Conservation (phyloP, 306 rosid genomes). For the Herpetospermum pedunculosum region DNA sequence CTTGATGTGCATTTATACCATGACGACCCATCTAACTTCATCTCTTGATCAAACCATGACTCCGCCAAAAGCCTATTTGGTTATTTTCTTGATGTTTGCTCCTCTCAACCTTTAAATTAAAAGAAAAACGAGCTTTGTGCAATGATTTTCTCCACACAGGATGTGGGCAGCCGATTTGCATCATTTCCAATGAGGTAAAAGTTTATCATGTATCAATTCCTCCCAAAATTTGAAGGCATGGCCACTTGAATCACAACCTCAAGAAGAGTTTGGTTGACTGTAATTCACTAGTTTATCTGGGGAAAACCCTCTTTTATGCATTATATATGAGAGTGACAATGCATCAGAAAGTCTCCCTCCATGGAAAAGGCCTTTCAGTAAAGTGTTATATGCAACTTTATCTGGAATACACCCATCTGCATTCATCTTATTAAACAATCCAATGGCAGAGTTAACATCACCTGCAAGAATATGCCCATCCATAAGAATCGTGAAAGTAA, state of each 20-base stretch:
- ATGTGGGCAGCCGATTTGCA: not conserved
- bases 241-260: not conserved
- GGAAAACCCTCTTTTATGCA: constrained; percentile 4
- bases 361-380: constrained; percentile 19
- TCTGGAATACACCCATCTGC: constrained; percentile 25
- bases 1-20: not conserved
- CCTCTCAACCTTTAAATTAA: not conserved
- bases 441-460: constrained; percentile 24
- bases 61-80: not conserved
- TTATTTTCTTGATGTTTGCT: not conserved
- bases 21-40: not conserved
- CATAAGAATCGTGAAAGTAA: constrained; percentile 34
- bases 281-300: not conserved
- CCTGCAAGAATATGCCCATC: constrained; percentile 24
- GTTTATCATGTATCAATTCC: not conserved
- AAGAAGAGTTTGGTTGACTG: not conserved
- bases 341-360: constrained; percentile 1
- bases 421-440: constrained; percentile 31
- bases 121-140: not conserved
- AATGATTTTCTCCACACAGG: not conserved
- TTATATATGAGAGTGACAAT: not conserved
- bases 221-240: not conserved
- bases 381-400: constrained; percentile 24
- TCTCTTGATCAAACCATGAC: not conserved
- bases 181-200: not conserved